phyloP scores from a whole-genome alignment of 768 basidiomycete species.

The Collybiopsis luxurians region DNA sequence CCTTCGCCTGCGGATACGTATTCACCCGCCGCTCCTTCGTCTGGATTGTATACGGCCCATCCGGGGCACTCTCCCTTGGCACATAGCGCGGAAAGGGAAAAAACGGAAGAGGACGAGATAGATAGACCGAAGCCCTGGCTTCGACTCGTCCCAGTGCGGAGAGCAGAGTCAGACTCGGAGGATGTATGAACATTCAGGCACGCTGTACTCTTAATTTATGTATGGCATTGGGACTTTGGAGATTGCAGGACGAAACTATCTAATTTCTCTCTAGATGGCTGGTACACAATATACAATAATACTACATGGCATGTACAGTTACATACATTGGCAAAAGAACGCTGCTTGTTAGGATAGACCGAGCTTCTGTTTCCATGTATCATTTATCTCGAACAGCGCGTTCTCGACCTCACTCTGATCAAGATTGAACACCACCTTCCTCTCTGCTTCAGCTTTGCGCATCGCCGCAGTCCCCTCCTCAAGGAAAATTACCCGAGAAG shows the following conservation, averaged over 20 bases:
- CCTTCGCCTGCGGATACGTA: neutral
- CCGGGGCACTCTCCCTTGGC: neutral
- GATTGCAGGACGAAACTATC: too few relatives aligned
- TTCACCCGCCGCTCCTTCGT: neutral
- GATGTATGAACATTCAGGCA: neutral
- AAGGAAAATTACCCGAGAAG: constrained; percentile 73
- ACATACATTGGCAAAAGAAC: too few relatives aligned
- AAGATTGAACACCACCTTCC: constrained; percentile 76
- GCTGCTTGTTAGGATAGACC: neutral
- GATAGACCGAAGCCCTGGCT: neutral
- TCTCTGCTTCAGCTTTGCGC: constrained; percentile 60
- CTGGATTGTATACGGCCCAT: neutral
- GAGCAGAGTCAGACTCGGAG: neutral
- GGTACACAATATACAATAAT: too few relatives aligned
- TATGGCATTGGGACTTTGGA: too few relatives aligned
- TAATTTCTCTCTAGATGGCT: too few relatives aligned
- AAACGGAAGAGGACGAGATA: neutral
- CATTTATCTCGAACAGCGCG: constrained; percentile 60
- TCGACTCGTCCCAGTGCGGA: neutral
- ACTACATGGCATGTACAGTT: too few relatives aligned
- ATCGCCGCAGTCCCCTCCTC: constrained; percentile 57
- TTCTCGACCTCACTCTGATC: constrained; percentile 85
- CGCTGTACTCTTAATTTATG: neutral
- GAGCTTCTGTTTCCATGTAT: neutral
- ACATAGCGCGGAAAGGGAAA: neutral